Conservation (phyloP, 768 basidiomycete genomes). For the Lentinula detonsa region DNA sequence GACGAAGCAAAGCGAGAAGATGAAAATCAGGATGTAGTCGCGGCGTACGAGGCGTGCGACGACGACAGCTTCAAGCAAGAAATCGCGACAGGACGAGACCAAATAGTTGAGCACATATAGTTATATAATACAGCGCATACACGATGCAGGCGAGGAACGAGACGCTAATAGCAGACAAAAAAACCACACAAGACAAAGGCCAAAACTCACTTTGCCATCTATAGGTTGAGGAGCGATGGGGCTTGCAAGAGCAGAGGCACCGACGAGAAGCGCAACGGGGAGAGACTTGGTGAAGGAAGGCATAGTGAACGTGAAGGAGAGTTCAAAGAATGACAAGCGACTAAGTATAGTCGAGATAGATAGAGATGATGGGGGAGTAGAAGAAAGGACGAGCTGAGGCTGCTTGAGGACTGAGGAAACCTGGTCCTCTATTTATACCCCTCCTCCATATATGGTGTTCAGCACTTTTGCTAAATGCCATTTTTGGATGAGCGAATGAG, state of each 20-base stretch:
- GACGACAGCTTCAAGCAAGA: no score
- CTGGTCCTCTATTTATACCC: background rate
- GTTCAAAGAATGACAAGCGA: background rate
- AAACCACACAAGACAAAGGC: no score
- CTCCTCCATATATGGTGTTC: background rate
- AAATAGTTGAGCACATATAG: no score
- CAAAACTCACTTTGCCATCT: background rate
- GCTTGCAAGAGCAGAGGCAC: background rate
- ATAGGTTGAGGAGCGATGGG: background rate
- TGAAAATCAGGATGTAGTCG: no score
- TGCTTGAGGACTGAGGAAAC: background rate
- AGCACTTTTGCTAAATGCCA: background rate
- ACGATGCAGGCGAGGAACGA: no score
- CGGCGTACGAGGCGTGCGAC: no score
- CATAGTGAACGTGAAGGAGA: background rate
- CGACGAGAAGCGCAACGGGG: background rate
- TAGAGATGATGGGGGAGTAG: background rate
- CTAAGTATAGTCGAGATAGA: background rate
- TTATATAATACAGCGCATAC: no score
- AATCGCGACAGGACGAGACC: no score
- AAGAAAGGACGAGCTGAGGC: background rate
- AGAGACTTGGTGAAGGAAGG: background rate
- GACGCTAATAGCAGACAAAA: no score
- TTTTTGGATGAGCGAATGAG: background rate
- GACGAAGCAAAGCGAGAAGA: background rate